phyloP scores from a whole-genome alignment of 306 rosid genomes.

The Luffa aegyptiaca region DNA sequence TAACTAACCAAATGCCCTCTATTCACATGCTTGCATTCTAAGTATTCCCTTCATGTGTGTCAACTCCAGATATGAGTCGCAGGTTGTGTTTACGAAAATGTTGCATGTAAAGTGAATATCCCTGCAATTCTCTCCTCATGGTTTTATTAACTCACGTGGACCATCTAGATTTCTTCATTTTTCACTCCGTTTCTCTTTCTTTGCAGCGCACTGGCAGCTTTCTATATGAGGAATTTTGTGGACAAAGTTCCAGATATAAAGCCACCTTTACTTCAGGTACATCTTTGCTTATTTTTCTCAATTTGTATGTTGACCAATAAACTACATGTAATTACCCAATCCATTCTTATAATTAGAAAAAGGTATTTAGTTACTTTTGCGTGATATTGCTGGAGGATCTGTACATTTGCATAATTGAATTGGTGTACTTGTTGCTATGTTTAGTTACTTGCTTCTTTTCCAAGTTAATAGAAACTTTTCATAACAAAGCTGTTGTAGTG shows the following conservation, averaged over 20 bases:
- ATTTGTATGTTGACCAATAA: neutral
- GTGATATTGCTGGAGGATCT: neutral
- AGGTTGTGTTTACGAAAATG: neutral
- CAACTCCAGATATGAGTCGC: too few species aligned
- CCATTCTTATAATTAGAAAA: neutral
- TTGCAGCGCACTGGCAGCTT: slow-evolving; percentile 94
- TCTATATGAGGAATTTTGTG: slow-evolving; percentile 76
- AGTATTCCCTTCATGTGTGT: neutral
- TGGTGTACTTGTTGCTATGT: neutral
- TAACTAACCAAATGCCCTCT: neutral
- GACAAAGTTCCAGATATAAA: slow-evolving; percentile 70
- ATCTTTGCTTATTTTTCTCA: slow-evolving; percentile 16
- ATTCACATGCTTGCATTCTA: neutral
- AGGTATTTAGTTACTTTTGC: neutral
- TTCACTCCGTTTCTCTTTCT: neutral
- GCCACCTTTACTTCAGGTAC: slow-evolving; percentile 90
- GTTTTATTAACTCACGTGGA: neutral
- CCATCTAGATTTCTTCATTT: slow-evolving; percentile 9
- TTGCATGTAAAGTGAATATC: neutral
- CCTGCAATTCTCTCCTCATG: neutral
- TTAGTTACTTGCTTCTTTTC: neutral
- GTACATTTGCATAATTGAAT: neutral
- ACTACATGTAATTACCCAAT: neutral
- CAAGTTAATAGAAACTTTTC: neutral
- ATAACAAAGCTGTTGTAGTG: neutral